These are phyloP conservation scores for Moelleriella libera DNA, from an alignment of 2,329 filamentous ascomycete genomes.

Conservation along the genomic window DNA sequence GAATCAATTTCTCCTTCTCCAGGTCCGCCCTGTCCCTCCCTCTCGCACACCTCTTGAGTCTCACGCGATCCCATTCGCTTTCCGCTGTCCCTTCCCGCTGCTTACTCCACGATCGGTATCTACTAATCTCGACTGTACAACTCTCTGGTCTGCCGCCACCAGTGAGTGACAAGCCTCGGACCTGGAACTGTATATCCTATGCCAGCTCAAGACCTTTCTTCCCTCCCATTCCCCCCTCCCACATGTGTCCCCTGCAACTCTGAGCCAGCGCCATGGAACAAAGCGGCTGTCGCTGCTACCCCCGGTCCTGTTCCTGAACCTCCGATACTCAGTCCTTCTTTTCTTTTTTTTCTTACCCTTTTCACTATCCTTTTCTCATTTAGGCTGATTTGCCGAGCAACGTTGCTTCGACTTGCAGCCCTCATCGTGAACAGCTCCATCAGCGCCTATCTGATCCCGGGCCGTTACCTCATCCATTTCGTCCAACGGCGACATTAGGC, in stretches of 20 bases:
- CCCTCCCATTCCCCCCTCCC: not conserved
- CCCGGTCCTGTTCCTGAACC: slow-evolving; percentile 2
- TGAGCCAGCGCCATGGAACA: slow-evolving; percentile 5
- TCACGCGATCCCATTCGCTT: not conserved
- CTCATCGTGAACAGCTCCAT: not conserved
- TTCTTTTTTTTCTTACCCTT: not conserved
- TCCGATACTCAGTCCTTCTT: not conserved
- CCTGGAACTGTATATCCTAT: slow-evolving; percentile 2
- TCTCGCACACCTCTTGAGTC: not conserved
- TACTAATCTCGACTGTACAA: too few relatives aligned
- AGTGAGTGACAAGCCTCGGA: not conserved
- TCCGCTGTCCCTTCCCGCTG: not conserved
- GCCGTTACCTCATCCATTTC: not conserved
- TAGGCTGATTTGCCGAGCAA: not conserved
- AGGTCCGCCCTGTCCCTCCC: not conserved
- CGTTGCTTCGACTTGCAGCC: not conserved
- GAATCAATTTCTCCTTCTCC: not conserved
- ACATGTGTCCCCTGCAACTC: slow-evolving; percentile 1
- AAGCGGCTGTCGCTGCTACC: slow-evolving; percentile 1
- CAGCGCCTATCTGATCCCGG: not conserved
- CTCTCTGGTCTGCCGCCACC: not conserved
- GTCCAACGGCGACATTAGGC: not conserved
- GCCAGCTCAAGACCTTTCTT: not conserved
- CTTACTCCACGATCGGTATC: not conserved
- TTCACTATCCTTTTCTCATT: too few relatives aligned